Evolutionary conservation across 176 grass and related monocot species (phyloP).

Genomic region (sorghum (Sorghum bicolor)): Sorghum_bicolor_NCBIv3 NC_012870.2:4394501-4395000

Average conservation of each 20-base stretch:
- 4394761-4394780: too few relatives aligned
- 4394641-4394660: background rate
- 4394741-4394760: background rate
- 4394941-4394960: background rate
- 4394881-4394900: background rate
- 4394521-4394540: too few relatives aligned
- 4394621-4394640: too few relatives aligned
- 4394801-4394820: background rate
- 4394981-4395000: slow-evolving; percentile 59
- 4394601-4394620: too few relatives aligned
- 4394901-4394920: background rate
- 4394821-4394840: background rate
- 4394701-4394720: too few relatives aligned
- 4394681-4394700: background rate
- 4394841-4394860: background rate
- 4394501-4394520: too few relatives aligned
- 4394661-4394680: too few relatives aligned
- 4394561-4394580: too few relatives aligned
- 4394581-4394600: too few relatives aligned
- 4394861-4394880: background rate
- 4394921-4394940: background rate
- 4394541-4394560: too few relatives aligned
- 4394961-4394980: slow-evolving; percentile 81
- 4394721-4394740: too few relatives aligned
- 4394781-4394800: background rate